These are phyloP conservation scores for Rhodotorula sp. DNA, from an alignment of 1,284 basidiomycete genomes.

Conservation along the genomic window DNA sequence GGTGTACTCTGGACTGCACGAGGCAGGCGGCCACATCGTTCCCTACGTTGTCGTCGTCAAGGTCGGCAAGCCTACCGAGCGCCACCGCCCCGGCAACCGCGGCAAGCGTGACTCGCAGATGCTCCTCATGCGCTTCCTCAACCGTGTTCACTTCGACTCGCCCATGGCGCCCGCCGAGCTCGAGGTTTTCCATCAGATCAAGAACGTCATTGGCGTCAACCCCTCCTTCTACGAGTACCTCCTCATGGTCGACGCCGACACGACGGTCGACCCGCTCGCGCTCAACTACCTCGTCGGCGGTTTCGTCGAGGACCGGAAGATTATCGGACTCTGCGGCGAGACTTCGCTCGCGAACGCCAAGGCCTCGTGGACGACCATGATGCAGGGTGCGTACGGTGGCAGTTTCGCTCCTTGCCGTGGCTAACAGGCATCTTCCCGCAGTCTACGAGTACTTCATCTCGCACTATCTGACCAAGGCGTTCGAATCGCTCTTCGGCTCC, in stretches of 20 bases:
- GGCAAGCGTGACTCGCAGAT: constrained; percentile 97
- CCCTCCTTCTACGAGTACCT: constrained; percentile 97
- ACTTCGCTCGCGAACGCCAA: constrained; percentile 91
- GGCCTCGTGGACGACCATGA: constrained; percentile 94
- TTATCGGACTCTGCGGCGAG: constrained; percentile 96
- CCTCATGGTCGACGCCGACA: constrained; percentile 97
- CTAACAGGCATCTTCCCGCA: constrained; percentile 47
- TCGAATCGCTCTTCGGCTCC: constrained; percentile 93
- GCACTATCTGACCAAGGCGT: constrained; percentile 96
- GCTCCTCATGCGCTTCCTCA: constrained; percentile 94
- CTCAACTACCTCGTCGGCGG: constrained; percentile 41
- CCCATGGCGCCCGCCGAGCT: constrained; percentile 96
- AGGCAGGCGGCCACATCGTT: constrained; percentile 90
- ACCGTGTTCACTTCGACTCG: constrained; percentile 93
- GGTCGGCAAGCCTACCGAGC: constrained; percentile 91
- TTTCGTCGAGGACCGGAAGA: constrained; percentile 40
- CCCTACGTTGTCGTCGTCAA: constrained; percentile 81
- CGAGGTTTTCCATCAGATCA: constrained; percentile 98
- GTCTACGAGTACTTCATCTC: constrained; percentile 99
- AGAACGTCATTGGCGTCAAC: constrained; percentile 98
- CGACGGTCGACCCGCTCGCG: constrained; percentile 48
- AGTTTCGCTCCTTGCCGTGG: too few relatives aligned
- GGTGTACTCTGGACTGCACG: constrained; percentile 94
- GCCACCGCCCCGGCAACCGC: constrained; percentile 87
- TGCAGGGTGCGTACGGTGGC: constrained; percentile 64